phyloP scores from a whole-genome alignment of 2,329 filamentous ascomycete genomes.

The Trichoderma sp. region DNA sequence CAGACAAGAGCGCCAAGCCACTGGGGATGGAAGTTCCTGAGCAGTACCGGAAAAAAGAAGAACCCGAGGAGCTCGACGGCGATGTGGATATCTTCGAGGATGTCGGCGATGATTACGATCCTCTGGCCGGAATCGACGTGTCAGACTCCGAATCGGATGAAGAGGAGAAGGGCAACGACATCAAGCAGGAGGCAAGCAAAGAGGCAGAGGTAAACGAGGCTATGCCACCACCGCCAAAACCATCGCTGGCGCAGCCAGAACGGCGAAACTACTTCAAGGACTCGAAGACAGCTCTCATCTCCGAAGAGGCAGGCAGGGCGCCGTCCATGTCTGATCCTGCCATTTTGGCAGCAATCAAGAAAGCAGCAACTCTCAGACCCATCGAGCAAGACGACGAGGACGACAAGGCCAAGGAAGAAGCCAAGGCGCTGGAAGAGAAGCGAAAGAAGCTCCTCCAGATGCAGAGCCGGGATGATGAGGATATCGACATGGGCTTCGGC shows the following conservation, averaged over 20 bases:
- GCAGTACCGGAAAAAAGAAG: conserved; percentile 53
- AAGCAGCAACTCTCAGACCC: conserved; percentile 69
- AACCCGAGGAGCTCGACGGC: conserved; percentile 54
- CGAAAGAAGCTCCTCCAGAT: conserved; percentile 73
- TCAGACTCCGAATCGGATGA: conserved; percentile 51
- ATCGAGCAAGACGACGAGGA: conserved; percentile 44
- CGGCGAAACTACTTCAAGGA: conserved; percentile 65
- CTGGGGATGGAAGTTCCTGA: conserved; percentile 69
- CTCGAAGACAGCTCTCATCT: conserved; percentile 56
- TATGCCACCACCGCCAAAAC: conserved; percentile 54
- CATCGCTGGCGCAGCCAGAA: conserved; percentile 41
- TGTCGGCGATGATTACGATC: conserved; percentile 68
- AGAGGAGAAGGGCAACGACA: conserved; percentile 44
- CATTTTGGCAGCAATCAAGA: conserved; percentile 81
- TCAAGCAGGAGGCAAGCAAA: conserved; percentile 34
- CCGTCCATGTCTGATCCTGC: conserved; percentile 71
- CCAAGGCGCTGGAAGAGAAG: conserved; percentile 64
- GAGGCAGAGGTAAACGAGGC: conserved; percentile 33
- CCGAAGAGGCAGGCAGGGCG: conserved; percentile 53
- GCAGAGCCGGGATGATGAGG: conserved; percentile 79
- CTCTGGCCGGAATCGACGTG: conserved; percentile 59
- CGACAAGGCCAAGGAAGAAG: conserved; percentile 48
- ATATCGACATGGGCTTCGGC: conserved; percentile 94
- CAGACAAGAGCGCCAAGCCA: conserved; percentile 58
- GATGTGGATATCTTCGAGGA: conserved; percentile 68